phyloP scores from a whole-genome alignment of 2,329 filamentous ascomycete genomes.

The Ascosphaera acerosa region DNA sequence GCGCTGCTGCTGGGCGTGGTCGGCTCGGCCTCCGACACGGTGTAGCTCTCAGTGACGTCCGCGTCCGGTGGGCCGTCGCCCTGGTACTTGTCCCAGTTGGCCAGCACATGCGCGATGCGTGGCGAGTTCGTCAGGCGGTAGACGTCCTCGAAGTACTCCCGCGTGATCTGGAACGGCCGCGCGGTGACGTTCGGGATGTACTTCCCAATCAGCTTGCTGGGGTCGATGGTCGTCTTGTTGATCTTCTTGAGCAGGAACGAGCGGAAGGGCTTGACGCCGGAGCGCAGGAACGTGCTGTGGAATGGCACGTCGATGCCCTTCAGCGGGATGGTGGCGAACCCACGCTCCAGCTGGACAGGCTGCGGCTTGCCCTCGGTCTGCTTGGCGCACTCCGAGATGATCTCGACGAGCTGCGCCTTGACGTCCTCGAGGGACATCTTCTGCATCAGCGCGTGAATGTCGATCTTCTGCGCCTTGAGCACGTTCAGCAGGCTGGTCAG shows the following conservation, averaged over 20 bases:
- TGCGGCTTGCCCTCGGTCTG: conserved; percentile 70
- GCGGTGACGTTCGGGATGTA: conserved; percentile 99
- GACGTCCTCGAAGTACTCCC: conserved; percentile 98
- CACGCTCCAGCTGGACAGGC: conserved; percentile 74
- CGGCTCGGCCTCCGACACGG: background rate
- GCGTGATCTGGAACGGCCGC: conserved; percentile 79
- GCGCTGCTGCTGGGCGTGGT: too few species aligned
- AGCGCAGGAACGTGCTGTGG: conserved; percentile 95
- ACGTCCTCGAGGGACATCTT: conserved; percentile 71
- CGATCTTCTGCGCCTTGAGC: conserved; percentile 88
- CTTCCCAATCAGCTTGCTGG: conserved; percentile 87
- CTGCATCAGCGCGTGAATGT: conserved; percentile 80
- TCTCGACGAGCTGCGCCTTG: conserved; percentile 68
- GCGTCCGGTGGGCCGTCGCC: conserved; percentile 15
- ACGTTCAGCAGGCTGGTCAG: conserved; percentile 70
- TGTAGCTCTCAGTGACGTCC: conserved; percentile 7
- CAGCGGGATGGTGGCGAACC: conserved; percentile 89
- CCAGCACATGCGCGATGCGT: conserved; percentile 31
- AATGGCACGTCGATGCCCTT: conserved; percentile 96
- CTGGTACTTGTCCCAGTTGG: conserved; percentile 60
- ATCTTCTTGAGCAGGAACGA: conserved; percentile 99
- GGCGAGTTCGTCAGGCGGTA: conserved; percentile 72
- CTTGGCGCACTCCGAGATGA: conserved; percentile 70
- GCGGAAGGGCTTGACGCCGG: conserved; percentile 95
- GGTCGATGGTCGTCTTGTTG: conserved; percentile 96